These are phyloP conservation scores for Rosa multiflora DNA, from an alignment of 306 rosid genomes.

Conservation along the genomic window DNA sequence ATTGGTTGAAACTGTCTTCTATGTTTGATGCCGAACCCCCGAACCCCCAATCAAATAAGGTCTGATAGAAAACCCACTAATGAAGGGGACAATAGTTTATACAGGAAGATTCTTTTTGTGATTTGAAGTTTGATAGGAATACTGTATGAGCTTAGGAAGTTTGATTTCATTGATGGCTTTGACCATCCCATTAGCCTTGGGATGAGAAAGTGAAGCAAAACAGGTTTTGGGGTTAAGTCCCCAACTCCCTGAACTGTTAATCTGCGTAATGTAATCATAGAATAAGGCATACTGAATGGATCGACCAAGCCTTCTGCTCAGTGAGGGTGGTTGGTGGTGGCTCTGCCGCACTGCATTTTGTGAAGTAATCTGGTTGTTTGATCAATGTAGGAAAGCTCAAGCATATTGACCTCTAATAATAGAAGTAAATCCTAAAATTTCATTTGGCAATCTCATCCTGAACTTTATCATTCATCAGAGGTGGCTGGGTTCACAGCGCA, in stretches of 20 bases:
- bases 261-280: too few relatives aligned
- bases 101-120: background rate
- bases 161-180: background rate
- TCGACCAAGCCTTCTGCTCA: background rate
- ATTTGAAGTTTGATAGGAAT: background rate
- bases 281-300: background rate
- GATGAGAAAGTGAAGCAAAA: background rate
- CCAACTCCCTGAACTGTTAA: background rate
- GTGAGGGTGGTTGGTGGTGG: too few relatives aligned
- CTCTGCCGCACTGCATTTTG: too few relatives aligned
- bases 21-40: background rate
- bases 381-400: too few relatives aligned
- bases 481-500: background rate
- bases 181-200: background rate
- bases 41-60: background rate
- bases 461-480: background rate
- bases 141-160: background rate
- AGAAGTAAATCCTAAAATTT: too few relatives aligned
- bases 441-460: background rate
- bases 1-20: background rate
- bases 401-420: too few relatives aligned
- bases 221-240: background rate
- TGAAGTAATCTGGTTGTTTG: too few relatives aligned
- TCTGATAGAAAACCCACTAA: background rate
- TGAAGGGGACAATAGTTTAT: background rate